Evolutionary conservation across 2,329 filamentous ascomycete species (phyloP).

Genomic region (Dendryphion nanum): DNA sequence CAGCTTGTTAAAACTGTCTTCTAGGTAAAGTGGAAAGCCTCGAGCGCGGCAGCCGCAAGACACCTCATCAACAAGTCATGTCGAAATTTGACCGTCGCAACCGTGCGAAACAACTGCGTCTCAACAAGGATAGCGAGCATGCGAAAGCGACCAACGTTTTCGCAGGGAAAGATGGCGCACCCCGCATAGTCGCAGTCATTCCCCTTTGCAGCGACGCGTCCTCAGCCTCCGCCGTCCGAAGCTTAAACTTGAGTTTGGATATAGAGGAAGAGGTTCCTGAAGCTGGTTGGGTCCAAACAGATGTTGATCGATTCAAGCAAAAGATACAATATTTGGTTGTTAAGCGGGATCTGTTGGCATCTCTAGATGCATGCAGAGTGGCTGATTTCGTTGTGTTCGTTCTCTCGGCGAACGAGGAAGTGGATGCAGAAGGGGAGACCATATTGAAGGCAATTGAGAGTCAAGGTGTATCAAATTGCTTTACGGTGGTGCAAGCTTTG

Average conservation of each 20-base stretch:
- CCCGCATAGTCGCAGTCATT: conserved; percentile 83
- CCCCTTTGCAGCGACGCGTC: conserved; percentile 76
- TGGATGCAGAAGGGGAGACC: conserved; percentile 80
- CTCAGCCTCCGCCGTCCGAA: conserved; percentile 62
- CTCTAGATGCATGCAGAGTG: conserved; percentile 79
- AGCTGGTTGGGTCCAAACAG: conserved; percentile 60
- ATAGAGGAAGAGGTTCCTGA: conserved; percentile 64
- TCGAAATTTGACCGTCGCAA: conserved; percentile 95
- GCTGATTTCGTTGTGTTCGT: conserved; percentile 91
- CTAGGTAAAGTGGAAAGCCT: conserved; percentile 72
- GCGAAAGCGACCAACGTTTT: conserved; percentile 79
- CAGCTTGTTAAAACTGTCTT: not conserved
- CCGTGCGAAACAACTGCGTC: conserved; percentile 86
- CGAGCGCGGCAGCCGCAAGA: conserved; percentile 75
- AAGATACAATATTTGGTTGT: conserved; percentile 82
- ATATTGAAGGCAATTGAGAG: conserved; percentile 85
- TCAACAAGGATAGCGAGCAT: conserved; percentile 80
- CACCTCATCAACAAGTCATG: conserved; percentile 94
- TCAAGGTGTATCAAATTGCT: conserved; percentile 91
- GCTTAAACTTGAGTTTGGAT: conserved; percentile 77
- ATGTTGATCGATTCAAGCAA: conserved; percentile 91
- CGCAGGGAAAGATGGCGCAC: conserved; percentile 79
- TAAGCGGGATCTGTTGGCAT: conserved; percentile 70
- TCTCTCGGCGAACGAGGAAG: conserved; percentile 77
- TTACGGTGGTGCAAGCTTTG: conserved; percentile 78